Evolutionary conservation across 805 yeast species (phyloP).

Genomic region (Metschnikowia vanudenii): DNA sequence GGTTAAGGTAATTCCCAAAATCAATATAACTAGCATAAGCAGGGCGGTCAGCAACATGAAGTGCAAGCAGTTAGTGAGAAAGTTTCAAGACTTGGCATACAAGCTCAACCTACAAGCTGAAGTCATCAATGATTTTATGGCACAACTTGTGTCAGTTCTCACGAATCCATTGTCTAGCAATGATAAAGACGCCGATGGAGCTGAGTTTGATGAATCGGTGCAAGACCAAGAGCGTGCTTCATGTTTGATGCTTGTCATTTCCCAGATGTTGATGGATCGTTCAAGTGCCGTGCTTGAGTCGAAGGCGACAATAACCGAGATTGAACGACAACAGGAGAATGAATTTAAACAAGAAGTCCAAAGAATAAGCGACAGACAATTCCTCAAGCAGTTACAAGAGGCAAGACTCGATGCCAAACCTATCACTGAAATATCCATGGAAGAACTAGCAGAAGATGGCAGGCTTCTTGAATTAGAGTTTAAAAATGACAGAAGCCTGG

Average conservation of each 20-base stretch:
- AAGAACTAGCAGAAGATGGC: conserved; percentile 26
- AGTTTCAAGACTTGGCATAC: conserved; percentile 19
- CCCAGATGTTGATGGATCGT: conserved; percentile 43
- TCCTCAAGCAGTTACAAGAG: conserved; percentile 24
- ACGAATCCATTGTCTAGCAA: conserved; percentile 46
- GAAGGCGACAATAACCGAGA: conserved; percentile 8
- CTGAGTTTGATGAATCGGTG: conserved; percentile 74
- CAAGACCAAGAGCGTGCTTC: conserved; percentile 72
- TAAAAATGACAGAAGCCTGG: conserved; percentile 18
- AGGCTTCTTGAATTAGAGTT: conserved; percentile 26
- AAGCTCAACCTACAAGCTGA: conserved; percentile 53
- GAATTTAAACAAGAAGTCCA: conserved; percentile 24
- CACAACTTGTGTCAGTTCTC: conserved; percentile 42
- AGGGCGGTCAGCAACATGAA: conserved; percentile 22
- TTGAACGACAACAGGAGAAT: conserved; percentile 17
- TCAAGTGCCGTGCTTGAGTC: conserved; percentile 15
- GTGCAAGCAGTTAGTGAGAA: conserved; percentile 23
- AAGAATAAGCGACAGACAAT: conserved; percentile 26
- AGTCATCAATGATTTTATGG: conserved; percentile 52
- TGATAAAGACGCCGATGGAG: conserved; percentile 57
- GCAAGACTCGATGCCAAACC: conserved; percentile 27
- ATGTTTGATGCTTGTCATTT: conserved; percentile 54
- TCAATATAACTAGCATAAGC: conserved; percentile 19
- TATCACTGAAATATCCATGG: conserved; percentile 31
- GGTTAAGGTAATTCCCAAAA: conserved; percentile 30